Percentiles rank a stretch among this genome's conserved stretches.
phyloP scores from a whole-genome alignment of 2,329 filamentous ascomycete genomes.

The Anisogramma anomala region DNA sequence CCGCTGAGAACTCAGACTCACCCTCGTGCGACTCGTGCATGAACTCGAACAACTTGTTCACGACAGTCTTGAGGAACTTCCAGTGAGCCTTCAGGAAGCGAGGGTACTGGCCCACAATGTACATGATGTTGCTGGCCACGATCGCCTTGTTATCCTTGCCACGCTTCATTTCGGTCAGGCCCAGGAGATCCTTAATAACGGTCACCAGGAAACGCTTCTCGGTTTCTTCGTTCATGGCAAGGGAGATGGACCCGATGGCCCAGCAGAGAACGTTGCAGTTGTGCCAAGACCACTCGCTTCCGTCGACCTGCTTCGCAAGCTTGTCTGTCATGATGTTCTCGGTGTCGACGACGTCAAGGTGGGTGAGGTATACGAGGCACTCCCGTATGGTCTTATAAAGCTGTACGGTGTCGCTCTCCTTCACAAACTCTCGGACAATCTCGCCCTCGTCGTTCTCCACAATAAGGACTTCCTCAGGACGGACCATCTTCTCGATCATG shows the following conservation, averaged over 20 bases:
- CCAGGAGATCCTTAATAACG: slow-evolving; percentile 95
- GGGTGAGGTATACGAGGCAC: slow-evolving; percentile 91
- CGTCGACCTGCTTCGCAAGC: slow-evolving; percentile 86
- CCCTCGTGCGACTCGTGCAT: slow-evolving; percentile 99
- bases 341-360: slow-evolving; percentile 93
- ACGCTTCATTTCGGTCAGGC: slow-evolving; percentile 96
- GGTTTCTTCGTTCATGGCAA: slow-evolving; percentile 98
- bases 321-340: slow-evolving; percentile 99
- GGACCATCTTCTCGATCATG: slow-evolving; percentile 99
- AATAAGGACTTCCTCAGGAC: slow-evolving; percentile 92
- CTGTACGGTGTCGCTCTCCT: slow-evolving; percentile 97
- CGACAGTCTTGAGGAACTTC: slow-evolving; percentile 99
- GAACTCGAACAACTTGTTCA: slow-evolving; percentile 99
- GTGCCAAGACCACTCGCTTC: slow-evolving; percentile 95
- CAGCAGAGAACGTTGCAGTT: slow-evolving; percentile 99
- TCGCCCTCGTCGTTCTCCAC: slow-evolving; percentile 99
- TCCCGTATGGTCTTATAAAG: slow-evolving; percentile 98
- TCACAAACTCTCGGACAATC: slow-evolving; percentile 97
- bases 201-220: slow-evolving; percentile 98
- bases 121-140: slow-evolving; percentile 99
- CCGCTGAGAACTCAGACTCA: slow-evolving; percentile 26
- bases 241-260: slow-evolving; percentile 96
- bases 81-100: slow-evolving; percentile 97
- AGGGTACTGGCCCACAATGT: slow-evolving; percentile 97
- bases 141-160: slow-evolving; percentile 99